Evolutionary conservation across 2,329 filamentous ascomycete species (phyloP), one percentile per base, ranked within the genome.

Genomic region (Colletotrichum sp.): DNA sequence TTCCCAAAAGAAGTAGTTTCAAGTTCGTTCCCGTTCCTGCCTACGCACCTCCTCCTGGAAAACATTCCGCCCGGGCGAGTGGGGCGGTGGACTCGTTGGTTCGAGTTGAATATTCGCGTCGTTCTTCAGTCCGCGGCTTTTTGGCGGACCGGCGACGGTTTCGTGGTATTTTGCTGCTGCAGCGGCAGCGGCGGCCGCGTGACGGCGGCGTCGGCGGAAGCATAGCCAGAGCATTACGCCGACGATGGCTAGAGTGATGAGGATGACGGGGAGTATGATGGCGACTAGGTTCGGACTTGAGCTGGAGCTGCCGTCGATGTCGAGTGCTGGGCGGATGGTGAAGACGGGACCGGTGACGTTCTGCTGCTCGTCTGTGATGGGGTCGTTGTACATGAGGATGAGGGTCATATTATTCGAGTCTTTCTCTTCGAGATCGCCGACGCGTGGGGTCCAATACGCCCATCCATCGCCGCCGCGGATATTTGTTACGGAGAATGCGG

Each of bases 21-120:
- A 76, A n/a, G 52, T 19, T 64, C 66, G 68, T 74, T 78, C 78
- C 30, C 78, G 71, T 67, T 82, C 81, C 79, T 86, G 84, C 72
- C 84, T 79, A 77, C 79, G 78, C 34, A 85, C 73, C 79, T 86
- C 84, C 71, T 84, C 83, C 55, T 83, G 80, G 73, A 86, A 86
- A n/a, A 84, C 80, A 39, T 85, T 85, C 32, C 72, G 72, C 52
- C 80, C 80, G 11, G 27, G 22, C 39, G 69, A 36, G n/a, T 11
- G 57, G 13, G n/a, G 63, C 60, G 69, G 59, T 19, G 76, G 69
- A 44, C 75, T 78, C 28, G 79, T 81, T 8, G 80, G 80, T 30
- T 80, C 82, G 25, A 85, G 72, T 79, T 82, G 78, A 25, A 84
- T 81, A 11, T 80, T 80, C 5, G 69, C 77, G 28, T 77, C 75